phyloP scores from a whole-genome alignment of 78 protist genomes.

The Diacronema lutheri region DNA sequence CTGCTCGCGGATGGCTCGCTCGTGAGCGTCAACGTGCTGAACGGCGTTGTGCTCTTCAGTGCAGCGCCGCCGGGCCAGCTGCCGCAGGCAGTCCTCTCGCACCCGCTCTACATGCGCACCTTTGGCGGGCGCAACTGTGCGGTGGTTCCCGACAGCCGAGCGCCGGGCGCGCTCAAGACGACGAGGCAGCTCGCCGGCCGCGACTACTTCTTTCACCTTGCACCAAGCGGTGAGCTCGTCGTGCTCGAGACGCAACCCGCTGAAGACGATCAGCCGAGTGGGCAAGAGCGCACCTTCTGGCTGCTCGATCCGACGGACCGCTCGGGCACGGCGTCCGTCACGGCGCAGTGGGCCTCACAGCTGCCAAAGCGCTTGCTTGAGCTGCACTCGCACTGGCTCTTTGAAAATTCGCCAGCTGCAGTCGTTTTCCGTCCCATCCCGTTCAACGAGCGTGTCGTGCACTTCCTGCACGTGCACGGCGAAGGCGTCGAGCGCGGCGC shows the following conservation, averaged over 20 bases:
- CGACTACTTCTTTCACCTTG: neutral
- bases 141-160: neutral
- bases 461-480: neutral
- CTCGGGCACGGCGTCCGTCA: neutral
- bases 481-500: neutral
- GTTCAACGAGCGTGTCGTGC: neutral
- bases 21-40: constrained; percentile 1
- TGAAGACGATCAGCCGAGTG: too few species aligned
- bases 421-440: neutral
- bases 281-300: too few species aligned
- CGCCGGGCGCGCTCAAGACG: neutral
- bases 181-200: neutral
- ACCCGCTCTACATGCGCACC: neutral
- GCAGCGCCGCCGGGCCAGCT: neutral
- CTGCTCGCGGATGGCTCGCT: neutral
- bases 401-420: neutral
- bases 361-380: neutral
- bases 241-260: neutral
- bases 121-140: neutral
- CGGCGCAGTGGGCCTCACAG: neutral
- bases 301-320: neutral
- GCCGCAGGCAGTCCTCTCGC: neutral
- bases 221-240: neutral
- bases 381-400: constrained; percentile 17
- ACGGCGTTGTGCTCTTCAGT: neutral